These are phyloP conservation scores for Haplosporangium gracile DNA, from an alignment of 192 early-diverging fungal species.

Conservation along the genomic window DNA sequence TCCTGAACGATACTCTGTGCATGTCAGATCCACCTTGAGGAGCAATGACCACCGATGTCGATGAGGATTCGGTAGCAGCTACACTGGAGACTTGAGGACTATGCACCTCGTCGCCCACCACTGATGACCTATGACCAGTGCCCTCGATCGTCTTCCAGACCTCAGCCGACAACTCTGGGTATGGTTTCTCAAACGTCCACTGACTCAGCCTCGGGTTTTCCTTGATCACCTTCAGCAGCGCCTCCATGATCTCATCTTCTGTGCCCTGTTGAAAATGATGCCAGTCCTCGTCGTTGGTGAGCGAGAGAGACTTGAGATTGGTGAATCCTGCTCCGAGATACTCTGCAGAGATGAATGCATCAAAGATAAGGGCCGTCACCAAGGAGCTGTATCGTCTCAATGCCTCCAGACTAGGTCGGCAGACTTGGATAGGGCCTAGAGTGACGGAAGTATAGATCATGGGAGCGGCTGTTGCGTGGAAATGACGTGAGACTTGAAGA, in stretches of 20 bases:
- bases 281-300: conserved; percentile 2
- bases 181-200: conserved; percentile 9
- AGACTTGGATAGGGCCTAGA: background rate
- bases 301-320: conserved; percentile 14
- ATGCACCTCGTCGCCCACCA: background rate
- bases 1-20: conserved; percentile 10
- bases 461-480: background rate
- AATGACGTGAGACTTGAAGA: conserved; percentile 9
- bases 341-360: conserved; percentile 14
- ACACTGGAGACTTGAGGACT: background rate
- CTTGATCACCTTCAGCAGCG: conserved; percentile 7
- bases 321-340: conserved; percentile 7
- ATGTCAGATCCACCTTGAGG: conserved; percentile 13
- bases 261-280: conserved; percentile 1
- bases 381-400: conserved; percentile 1
- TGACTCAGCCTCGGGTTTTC: conserved; percentile 12
- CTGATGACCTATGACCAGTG: background rate
- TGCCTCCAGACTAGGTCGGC: conserved; percentile 13
- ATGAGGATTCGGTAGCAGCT: no score
- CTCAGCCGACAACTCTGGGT: conserved; percentile 4
- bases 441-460: conserved; percentile 8
- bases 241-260: conserved; percentile 10
- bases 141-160: conserved; percentile 11
- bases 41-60: background rate
- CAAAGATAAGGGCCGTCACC: background rate